Conservation (phyloP, 1,284 basidiomycete species). For the Sporisorium exsertum region DNA sequence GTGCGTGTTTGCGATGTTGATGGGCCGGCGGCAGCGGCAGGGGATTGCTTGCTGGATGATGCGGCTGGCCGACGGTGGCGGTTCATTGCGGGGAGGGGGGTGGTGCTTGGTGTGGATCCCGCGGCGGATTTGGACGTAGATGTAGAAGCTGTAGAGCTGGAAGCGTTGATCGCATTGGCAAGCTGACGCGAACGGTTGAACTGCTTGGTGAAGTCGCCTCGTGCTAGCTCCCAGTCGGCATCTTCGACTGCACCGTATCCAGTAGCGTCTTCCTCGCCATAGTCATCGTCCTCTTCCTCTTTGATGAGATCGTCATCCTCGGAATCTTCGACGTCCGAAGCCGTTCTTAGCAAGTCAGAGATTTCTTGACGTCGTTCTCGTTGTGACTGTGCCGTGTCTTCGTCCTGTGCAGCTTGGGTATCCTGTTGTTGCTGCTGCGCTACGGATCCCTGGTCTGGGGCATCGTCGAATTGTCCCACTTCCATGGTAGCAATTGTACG, state of each 20-base stretch:
- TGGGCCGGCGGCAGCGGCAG: constrained; percentile 13
- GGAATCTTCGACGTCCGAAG: constrained; percentile 38
- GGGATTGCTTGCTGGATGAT: constrained; percentile 5
- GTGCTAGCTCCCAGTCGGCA: constrained; percentile 67
- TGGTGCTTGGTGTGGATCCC: neutral
- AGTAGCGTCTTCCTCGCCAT: constrained; percentile 37
- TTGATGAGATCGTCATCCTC: constrained; percentile 16
- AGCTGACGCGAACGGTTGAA: constrained; percentile 67
- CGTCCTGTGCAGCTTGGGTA: constrained; percentile 25
- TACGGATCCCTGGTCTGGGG: constrained; percentile 15
- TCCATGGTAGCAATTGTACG: constrained; percentile 17
- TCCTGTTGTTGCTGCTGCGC: constrained; percentile 14
- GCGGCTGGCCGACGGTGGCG: constrained; percentile 27
- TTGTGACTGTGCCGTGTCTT: constrained; percentile 28
- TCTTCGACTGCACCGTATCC: constrained; percentile 62
- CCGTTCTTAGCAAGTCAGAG: constrained; percentile 32
- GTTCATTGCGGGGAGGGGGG: constrained; percentile 56
- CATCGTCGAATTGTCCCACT: constrained; percentile 47
- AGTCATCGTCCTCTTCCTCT: constrained; percentile 44
- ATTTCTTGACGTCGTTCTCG: constrained; percentile 40
- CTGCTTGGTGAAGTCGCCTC: constrained; percentile 68
- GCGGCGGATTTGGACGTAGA: constrained; percentile 14
- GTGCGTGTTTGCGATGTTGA: constrained; percentile 42
- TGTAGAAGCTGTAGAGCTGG: constrained; percentile 9
- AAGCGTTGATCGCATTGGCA: constrained; percentile 43